phyloP scores from a whole-genome alignment of 805 yeast species.

The Yarrowia sp. region DNA sequence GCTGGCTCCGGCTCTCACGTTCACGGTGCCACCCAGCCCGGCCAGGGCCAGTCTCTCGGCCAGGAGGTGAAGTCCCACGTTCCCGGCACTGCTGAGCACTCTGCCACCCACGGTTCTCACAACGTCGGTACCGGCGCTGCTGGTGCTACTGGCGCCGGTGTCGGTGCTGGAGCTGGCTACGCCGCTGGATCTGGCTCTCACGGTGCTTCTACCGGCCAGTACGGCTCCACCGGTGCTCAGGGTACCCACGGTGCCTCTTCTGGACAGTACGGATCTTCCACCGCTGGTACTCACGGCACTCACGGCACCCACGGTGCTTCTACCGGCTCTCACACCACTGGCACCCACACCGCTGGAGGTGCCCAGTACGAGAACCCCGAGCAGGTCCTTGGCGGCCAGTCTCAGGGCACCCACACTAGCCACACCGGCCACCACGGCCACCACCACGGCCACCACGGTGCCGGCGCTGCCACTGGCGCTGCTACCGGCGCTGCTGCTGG shows the following conservation, averaged over 20 bases:
- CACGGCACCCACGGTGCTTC: conserved; percentile 2
- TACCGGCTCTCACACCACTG: conserved; percentile 7
- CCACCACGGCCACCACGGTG: conserved; percentile 21
- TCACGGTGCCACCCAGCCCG: conserved; percentile 28
- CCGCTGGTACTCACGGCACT: conserved; percentile 5
- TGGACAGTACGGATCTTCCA: conserved; percentile 2
- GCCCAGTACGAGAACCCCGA: conserved; percentile 26
- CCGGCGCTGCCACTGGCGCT: conserved; percentile 20
- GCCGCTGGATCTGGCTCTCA: conserved; percentile 26
- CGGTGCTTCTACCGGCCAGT: neutral
- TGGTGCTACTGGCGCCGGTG: conserved; percentile 36
- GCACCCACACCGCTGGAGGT: conserved; percentile 8
- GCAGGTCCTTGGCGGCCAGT: conserved; percentile 17
- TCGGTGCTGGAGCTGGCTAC: conserved; percentile 35
- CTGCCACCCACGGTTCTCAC: conserved; percentile 17
- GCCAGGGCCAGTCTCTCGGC: conserved; percentile 16
- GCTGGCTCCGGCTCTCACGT: conserved; percentile 8
- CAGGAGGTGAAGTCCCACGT: conserved; percentile 25
- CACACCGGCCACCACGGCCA: conserved; percentile 11
- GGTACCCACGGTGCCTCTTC: conserved; percentile 17
- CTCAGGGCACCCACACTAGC: neutral
- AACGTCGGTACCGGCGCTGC: conserved; percentile 18
- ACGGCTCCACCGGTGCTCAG: neutral
- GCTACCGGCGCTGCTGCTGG: conserved; percentile 36
- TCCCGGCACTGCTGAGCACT: conserved; percentile 28